phyloP scores from a whole-genome alignment of 164 flowering plant species.

The Aristolochia californica region DNA sequence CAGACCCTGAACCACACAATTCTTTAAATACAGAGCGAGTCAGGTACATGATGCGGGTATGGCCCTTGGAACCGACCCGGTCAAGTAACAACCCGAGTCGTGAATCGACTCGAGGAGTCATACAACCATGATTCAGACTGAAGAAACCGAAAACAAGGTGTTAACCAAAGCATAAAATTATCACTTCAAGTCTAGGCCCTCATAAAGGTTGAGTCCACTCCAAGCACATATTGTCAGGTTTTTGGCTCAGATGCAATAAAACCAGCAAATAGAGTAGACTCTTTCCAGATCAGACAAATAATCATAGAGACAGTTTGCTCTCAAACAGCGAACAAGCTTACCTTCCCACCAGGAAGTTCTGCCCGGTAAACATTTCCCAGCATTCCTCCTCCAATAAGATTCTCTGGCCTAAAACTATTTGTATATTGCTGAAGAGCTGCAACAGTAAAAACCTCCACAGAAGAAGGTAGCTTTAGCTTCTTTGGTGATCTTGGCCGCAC shows the following conservation, averaged over 20 bases:
- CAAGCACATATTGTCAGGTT: too few species aligned
- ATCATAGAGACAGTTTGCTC: neutral
- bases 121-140: too few species aligned
- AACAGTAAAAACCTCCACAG: slow-evolving; percentile 43
- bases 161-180: too few species aligned
- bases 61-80: too few species aligned
- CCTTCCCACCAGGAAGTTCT: slow-evolving; percentile 78
- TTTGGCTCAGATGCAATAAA: neutral
- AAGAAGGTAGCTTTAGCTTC: slow-evolving; percentile 14
- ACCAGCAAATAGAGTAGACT: neutral
- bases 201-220: too few species aligned
- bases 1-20: too few species aligned
- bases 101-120: too few species aligned
- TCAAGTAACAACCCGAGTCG: too few species aligned
- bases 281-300: neutral
- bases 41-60: too few species aligned
- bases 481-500: slow-evolving; percentile 16
- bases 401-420: slow-evolving; percentile 67
- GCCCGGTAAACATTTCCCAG: slow-evolving; percentile 75
- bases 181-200: too few species aligned
- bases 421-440: slow-evolving; percentile 80
- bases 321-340: slow-evolving; percentile 10
- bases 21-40: too few species aligned
- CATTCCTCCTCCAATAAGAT: slow-evolving; percentile 62
- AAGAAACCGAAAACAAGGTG: too few species aligned